Evolutionary conservation across 192 early-diverging fungal species (phyloP).

Genomic region (Backusella westeae): DNA sequence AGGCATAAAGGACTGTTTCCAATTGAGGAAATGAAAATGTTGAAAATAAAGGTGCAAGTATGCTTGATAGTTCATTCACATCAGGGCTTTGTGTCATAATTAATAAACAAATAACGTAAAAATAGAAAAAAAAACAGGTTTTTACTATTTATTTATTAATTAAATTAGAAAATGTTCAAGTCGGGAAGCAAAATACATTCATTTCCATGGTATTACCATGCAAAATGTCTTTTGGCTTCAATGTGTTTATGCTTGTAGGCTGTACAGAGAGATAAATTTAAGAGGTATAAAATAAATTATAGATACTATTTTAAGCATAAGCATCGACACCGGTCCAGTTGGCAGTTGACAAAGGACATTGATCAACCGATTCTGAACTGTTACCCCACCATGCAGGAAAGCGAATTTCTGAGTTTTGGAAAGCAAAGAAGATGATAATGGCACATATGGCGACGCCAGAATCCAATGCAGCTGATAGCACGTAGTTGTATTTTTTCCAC

Average conservation of each 20-base stretch:
- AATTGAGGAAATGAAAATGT: constrained; percentile 29
- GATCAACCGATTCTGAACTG: constrained; percentile 40
- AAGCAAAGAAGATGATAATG: constrained; percentile 47
- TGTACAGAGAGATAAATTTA: neutral
- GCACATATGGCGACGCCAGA: constrained; percentile 45
- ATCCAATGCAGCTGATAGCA: constrained; percentile 51
- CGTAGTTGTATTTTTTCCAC: constrained; percentile 59
- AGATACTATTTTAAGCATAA: constrained; percentile 29
- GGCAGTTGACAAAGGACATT: constrained; percentile 45
- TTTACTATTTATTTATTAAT: too few relatives aligned
- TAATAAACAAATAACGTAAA: neutral
- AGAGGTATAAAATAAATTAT: neutral
- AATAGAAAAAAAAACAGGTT: neutral
- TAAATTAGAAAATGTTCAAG: too few relatives aligned
- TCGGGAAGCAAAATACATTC: too few relatives aligned
- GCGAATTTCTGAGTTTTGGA: constrained; percentile 38
- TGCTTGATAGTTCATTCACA: constrained; percentile 6
- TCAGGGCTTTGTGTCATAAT: neutral
- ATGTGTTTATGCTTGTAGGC: too few relatives aligned
- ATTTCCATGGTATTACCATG: too few relatives aligned
- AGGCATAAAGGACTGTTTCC: constrained; percentile 29
- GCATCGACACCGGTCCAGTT: constrained; percentile 44
- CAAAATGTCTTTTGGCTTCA: too few relatives aligned
- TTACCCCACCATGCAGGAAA: constrained; percentile 58
- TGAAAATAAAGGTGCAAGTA: constrained; percentile 16